Percentiles rank a stretch among this genome's conserved stretches.
Evolutionary conservation across 768 basidiomycete species (phyloP).

Genomic region (Lactarius psammicola): DNA sequence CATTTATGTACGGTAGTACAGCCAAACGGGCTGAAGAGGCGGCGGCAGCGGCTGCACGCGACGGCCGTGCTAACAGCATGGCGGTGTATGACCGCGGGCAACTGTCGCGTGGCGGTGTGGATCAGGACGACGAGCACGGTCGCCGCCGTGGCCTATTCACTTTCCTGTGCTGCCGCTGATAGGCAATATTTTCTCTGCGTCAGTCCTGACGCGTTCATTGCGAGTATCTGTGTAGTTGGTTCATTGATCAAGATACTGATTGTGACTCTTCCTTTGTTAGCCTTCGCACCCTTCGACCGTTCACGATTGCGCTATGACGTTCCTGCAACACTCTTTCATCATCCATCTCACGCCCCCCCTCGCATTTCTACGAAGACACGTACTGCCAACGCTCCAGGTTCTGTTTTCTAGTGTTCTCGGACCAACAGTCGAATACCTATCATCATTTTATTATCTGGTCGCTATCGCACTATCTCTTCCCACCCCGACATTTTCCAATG

Average conservation of each 20-base stretch:
- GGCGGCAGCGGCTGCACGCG: conserved; percentile 38
- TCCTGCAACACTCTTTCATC: conserved; percentile 3
- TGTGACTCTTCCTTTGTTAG: not conserved
- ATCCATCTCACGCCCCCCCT: conserved; percentile 6
- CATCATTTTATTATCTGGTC: conserved; percentile 6
- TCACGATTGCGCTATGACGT: conserved; percentile 18
- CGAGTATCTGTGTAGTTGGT: not conserved
- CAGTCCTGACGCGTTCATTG: conserved; percentile 8
- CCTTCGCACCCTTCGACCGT: conserved; percentile 14
- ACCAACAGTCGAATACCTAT: conserved; percentile 9
- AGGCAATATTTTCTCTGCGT: conserved; percentile 10
- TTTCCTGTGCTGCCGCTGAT: conserved; percentile 70
- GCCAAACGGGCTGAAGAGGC: conserved; percentile 51
- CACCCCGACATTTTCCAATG: not conserved
- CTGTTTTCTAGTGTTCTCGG: conserved; percentile 18
- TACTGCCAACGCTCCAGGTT: conserved; percentile 8
- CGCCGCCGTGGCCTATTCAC: conserved; percentile 63
- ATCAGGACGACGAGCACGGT: conserved; percentile 60
- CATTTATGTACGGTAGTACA: conserved; percentile 62
- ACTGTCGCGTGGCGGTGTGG: conserved; percentile 56
- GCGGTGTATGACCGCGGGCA: conserved; percentile 65
- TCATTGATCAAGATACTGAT: conserved; percentile 2
- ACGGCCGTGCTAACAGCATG: conserved; percentile 51
- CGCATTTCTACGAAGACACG: conserved; percentile 19
- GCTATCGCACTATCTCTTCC: conserved; percentile 10